Base-by-base conservation (phyloP, 2,329 filamentous ascomycete genomes). In the Tolypocladium ophioglossoides region DNA sequence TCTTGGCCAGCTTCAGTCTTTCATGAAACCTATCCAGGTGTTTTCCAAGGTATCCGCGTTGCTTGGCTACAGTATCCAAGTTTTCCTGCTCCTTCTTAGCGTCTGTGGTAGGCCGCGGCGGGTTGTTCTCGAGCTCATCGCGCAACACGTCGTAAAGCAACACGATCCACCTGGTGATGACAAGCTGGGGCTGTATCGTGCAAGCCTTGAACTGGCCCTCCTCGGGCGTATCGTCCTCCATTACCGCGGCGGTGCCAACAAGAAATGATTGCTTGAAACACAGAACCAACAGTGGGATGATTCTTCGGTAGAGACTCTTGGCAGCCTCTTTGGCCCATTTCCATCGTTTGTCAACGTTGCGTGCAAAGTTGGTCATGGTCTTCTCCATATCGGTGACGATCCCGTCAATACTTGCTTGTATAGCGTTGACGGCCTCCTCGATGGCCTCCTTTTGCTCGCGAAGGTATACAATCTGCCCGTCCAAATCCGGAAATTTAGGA, bases 261-360 rank as follows among this genome's bases (percentile, higher is more conserved):
- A 67, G 50, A 16, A 58, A 63, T 0, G 51, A 50, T 35, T 59
- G 56, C 39, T 58, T 60, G 8, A 68, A 40, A 4, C 59, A 27
- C 9, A 66, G 35, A 18, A 66, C 55, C 8, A 65, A 51, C 54
- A 64, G 58, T 3, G 66, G 66, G 6, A 68, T 59, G 14, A 68
- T 59, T 12, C 48, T 57, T 10, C 24, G 50, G 32, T 52, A 54
- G 9, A 67, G 44, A 14, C 52, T 55, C 2, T 47, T 32, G 14
- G 62, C 47, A 9, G 37, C 56, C 37, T 16, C 32, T 18, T 16
- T 50, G 27, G 57, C 24, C 16, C 4, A n/a, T 34, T 5, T 34
- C 10, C 18, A 18, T 48, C 44, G 44, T 6, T 27, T 18, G 18
- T 5, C n/a, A 18, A 10, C 18, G 6, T 48, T 32, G 44, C 27